Evolutionary conservation across 345 rosid species (phyloP), one percentile per base, ranked within the genome.

Genomic region (Dipteronia dyeriana): DNA sequence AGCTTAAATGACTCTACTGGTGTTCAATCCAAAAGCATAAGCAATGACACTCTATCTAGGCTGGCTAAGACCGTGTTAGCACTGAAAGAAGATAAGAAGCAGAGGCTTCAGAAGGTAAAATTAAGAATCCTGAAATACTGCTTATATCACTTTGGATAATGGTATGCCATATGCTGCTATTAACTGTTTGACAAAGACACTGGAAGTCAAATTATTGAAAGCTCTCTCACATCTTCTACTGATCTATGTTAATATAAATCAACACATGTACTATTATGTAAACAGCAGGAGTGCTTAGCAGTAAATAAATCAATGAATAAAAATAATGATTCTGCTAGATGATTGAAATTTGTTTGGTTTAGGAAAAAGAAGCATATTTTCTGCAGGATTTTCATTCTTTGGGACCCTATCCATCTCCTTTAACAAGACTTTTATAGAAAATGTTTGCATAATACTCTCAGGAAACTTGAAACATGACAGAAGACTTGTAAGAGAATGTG

Each of bases 51-150:
- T 2, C 85, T 95, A 68, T 87, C 91, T 43, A 86, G 87, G 76
- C 84, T 95, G 83, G 98, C 95, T 72, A 86, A 85, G 84, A 94
- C 94, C 23, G 97, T 95, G 53, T 78, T 91, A 77, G 84, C 86
- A n/a, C 86, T 92, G 38, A 86, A 91, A 80, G 94, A 94, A 76
- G 98, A 95, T 82, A 95, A 95, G 85, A 90, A 85, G 82, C 97
- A 92, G 83, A 85, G 98, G 86, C 92, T 94, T 75, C 85, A 85
- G 66, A 94, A 92, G 97, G 98, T 91, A 76, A 7, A 10, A 13
- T 66, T 60, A 20, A n/a, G 39, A 2, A 20, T 75, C 26, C 41
- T 31, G 23, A 22, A 47, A 20, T 56, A 59, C 6, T 6, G 22
- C 29, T 65, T 43, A 47, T 65, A 57, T 62, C 66, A 17, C 26